phyloP scores from a whole-genome alignment of 1,139 yeast species.

The Pichia sp. region DNA sequence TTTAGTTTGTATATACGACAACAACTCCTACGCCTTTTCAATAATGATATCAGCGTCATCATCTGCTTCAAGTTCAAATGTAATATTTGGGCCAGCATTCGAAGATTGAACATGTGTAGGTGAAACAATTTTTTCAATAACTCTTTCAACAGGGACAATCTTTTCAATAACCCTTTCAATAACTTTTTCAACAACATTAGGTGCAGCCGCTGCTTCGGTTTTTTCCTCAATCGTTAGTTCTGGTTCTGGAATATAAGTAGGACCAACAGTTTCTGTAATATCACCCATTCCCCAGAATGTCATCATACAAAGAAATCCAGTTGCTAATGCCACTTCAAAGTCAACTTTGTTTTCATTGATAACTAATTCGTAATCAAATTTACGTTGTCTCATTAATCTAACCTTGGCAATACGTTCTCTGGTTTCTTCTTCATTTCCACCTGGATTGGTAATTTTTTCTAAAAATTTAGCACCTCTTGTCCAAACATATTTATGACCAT shows the following conservation, averaged over 20 bases:
- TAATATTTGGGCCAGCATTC: constrained; percentile 20
- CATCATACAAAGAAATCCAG: constrained; percentile 55
- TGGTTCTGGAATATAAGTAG: constrained; percentile 33
- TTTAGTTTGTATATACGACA: too few species aligned
- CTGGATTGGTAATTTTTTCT: constrained; percentile 48
- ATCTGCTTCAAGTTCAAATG: constrained; percentile 26
- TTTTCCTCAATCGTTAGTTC: constrained; percentile 9
- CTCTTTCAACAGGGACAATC: constrained; percentile 6
- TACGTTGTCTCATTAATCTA: constrained; percentile 51
- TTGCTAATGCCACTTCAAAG: constrained; percentile 46
- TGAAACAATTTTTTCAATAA: constrained; percentile 6
- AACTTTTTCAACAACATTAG: constrained; percentile 9
- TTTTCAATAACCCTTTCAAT: constrained; percentile 12
- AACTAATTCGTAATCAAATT: constrained; percentile 53
- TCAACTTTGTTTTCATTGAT: constrained; percentile 45
- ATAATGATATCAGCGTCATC: constrained; percentile 29
- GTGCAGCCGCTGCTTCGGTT: constrained; percentile 4
- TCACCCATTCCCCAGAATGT: constrained; percentile 60
- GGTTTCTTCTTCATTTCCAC: constrained; percentile 49
- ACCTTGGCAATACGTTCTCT: constrained; percentile 50
- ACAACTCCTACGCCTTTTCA: constrained; percentile 19
- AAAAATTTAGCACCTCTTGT: constrained; percentile 44
- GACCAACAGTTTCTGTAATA: constrained; percentile 49
- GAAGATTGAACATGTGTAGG: background rate
- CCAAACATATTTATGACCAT: constrained; percentile 54